These are phyloP conservation scores for Diplodia seriata DNA, from an alignment of 2,329 filamentous ascomycete species.

Conservation along the genomic window DNA sequence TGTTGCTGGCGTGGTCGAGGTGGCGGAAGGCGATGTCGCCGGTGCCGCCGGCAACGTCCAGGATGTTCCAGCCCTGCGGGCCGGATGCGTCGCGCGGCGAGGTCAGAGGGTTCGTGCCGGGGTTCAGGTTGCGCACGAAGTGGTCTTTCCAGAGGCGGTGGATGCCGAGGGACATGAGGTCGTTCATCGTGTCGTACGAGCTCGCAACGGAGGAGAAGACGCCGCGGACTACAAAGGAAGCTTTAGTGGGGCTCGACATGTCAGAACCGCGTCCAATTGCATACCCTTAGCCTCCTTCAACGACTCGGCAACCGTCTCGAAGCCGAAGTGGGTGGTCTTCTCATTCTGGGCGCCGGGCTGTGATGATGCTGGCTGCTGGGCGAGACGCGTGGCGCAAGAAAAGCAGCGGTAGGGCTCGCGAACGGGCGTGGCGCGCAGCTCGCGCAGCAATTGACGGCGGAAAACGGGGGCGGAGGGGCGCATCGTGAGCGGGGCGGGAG, in stretches of 20 bases:
- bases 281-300: conserved; percentile 75
- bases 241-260: background rate
- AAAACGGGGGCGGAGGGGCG: conserved; percentile 39
- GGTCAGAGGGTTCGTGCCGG: conserved; percentile 66
- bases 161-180: conserved; percentile 97
- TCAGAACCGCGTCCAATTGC: background rate
- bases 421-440: conserved; percentile 30
- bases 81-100: conserved; percentile 39
- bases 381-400: conserved; percentile 55
- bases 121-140: conserved; percentile 90
- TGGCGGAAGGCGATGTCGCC: conserved; percentile 98
- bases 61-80: conserved; percentile 70
- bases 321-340: conserved; percentile 87
- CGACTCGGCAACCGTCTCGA: conserved; percentile 79
- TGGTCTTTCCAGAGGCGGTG: conserved; percentile 98
- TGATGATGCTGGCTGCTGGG: conserved; percentile 48
- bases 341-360: conserved; percentile 51
- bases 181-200: conserved; percentile 98
- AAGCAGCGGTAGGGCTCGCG: conserved; percentile 56
- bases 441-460: conserved; percentile 44
- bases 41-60: conserved; percentile 96
- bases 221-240: conserved; percentile 68
- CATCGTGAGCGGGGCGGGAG: conserved; percentile 35
- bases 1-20: conserved; percentile 81
- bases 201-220: conserved; percentile 96